Evolutionary conservation across 2,329 filamentous ascomycete genomes (phyloP).

Genomic region (Neofusicoccum laricinum): DNA sequence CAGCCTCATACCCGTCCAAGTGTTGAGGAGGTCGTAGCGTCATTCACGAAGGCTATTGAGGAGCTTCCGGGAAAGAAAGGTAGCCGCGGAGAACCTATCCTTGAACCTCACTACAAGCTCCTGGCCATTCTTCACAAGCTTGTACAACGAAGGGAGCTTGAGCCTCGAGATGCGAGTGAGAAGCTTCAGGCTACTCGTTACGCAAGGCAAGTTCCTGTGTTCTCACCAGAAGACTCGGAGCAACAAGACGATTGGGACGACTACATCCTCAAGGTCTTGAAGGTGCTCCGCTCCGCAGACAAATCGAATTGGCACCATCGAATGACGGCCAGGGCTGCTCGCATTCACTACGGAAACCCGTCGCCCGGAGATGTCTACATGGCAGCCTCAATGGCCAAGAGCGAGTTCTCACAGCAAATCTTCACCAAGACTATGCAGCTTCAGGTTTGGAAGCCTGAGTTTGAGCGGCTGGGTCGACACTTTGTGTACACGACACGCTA

Average conservation of each 20-base stretch:
- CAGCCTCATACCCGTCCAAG: slow-evolving; percentile 31
- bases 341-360: slow-evolving; percentile 58
- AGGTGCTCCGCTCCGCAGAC: slow-evolving; percentile 65
- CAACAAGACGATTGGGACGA: slow-evolving; percentile 53
- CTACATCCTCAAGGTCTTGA: slow-evolving; percentile 63
- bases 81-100: slow-evolving; percentile 65
- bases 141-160: slow-evolving; percentile 52
- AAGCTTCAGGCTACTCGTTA: slow-evolving; percentile 54
- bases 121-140: slow-evolving; percentile 80
- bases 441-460: slow-evolving; percentile 92
- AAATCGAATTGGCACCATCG: slow-evolving; percentile 96
- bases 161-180: slow-evolving; percentile 46
- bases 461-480: slow-evolving; percentile 78
- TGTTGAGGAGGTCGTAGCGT: slow-evolving; percentile 51
- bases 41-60: slow-evolving; percentile 59
- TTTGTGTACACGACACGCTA: slow-evolving; percentile 91
- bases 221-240: slow-evolving; percentile 25
- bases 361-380: slow-evolving; percentile 44
- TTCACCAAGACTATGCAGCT: slow-evolving; percentile 94
- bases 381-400: slow-evolving; percentile 62
- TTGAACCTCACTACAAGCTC: slow-evolving; percentile 93
- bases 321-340: slow-evolving; percentile 72
- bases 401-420: slow-evolving; percentile 77
- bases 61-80: slow-evolving; percentile 60
- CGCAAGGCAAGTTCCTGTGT: slow-evolving; percentile 48